Base-by-base conservation (phyloP, 352 stramenopile species). In the Phytophthora podocarpi region DNA sequence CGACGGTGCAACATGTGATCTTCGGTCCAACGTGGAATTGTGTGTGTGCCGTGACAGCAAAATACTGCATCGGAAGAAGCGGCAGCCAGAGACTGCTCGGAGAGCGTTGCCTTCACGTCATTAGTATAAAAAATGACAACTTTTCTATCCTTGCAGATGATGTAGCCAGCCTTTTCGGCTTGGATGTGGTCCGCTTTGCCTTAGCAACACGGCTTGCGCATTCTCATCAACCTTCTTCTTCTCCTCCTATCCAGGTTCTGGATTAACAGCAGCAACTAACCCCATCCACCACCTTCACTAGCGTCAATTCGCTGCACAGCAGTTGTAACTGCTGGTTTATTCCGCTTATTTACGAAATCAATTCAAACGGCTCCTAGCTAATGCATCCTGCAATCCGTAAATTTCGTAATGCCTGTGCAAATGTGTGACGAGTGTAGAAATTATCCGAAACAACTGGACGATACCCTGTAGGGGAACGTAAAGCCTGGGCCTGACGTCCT, bases 111-210 rank as follows among this genome's bases (percentile, higher is more conserved):
- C 11, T 47, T 52, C 30, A 60, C 28, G 35, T 50, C 58, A 11
- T 66, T 59, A 1, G 47, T 54, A 24, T 53, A 63, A 12, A 63
- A 48, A 1, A 59, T 35, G 3, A 63, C 59, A 6, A 68, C 59
- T n/a, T 64, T 59, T 21, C 37, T n/a, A 46, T 59, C 60, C 35
- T 59, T 69, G 46, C 42, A 63, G 9, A 64, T n/a, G 28, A 67
- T 59, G 24, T 58, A 59, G 2, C 43, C 59, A 21, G 45, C 16
- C 9, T 20, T 3, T n/a, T 56, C 34, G 4, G 27, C 43, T 28
- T 27, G 6, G 8, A 51, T n/a, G 4, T 28, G 23, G 56, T 47
- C 24, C 24, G 13, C 12, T 35, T 39, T 18, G 42, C 45, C 15
- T 45, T 43, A 9, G 26, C 16, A 24, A 42, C 21, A 12, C 46